Evolutionary conservation across 2,329 filamentous ascomycete species (phyloP), one percentile per base, ranked within the genome.

Genomic region (Fusarium pilosicola): DNA sequence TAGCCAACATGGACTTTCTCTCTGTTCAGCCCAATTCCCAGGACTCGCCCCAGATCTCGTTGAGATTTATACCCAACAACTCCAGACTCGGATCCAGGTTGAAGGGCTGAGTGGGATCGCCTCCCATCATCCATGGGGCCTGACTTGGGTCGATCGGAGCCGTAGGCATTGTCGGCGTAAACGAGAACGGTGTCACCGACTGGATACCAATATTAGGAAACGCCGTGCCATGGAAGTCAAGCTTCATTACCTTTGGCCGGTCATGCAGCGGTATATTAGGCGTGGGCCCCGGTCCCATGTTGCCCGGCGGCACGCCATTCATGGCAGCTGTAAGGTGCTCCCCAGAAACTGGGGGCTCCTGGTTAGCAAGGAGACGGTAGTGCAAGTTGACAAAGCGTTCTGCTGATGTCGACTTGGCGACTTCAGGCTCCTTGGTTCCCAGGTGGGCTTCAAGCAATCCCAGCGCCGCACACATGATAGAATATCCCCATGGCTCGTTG

Each of bases 401-500:
- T 4, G 88, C 88, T 7, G 88, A 88, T 10, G 86, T 86, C 8
- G 88, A 88, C 79, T 90, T 90, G 64, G 89, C 89, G 13, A 84
- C 84, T 72, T 90, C 87, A 22, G 86, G 78, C 13, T 88, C 86
- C 81, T 90, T 90, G 65, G 85, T 85, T 34, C 87, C 88, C 20
- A 91, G 81, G 68, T 91, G 89, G 1, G 88, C 87, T 78, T 91
- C 88, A 30, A 91, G 82, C 15, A 91, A 83, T 7, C 89, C 89
- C 32, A 87, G 83, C 2, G 89, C 88, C 7, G 88, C 88, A 73
- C 88, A 91, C 86, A 91, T 89, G 78, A 90, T 90, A 62, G 87
- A 88, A 79, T 90, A 90, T 24, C 88, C 88, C 89, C 89, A 91
- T 0, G 89, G 89, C 76, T 91, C 89, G 75, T 90, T 89, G 81